Conservation (phyloP, 176 grass and related monocot genomes). For the Triticum monococcum region DNA sequence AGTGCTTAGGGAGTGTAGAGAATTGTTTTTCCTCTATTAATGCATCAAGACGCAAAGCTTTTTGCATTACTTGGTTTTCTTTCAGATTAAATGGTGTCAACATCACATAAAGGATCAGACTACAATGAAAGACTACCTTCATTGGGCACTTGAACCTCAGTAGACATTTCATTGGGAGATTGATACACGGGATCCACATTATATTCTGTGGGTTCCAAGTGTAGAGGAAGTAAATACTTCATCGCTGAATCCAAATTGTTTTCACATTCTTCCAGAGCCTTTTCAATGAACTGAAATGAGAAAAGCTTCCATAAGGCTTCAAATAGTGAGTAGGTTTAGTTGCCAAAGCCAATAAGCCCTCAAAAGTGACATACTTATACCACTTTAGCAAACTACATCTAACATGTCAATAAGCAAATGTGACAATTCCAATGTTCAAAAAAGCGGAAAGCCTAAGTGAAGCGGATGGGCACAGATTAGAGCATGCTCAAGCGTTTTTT, state of each 20-base stretch:
- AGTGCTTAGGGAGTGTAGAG: neutral
- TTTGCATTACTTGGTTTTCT: neutral
- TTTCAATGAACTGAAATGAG: slow-evolving; percentile 51
- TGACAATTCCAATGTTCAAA: neutral
- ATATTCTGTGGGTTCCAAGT: slow-evolving; percentile 12
- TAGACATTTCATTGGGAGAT: slow-evolving; percentile 35
- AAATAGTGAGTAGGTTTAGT: neutral
- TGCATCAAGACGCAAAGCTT: neutral
- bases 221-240: slow-evolving; percentile 43
- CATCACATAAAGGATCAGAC: neutral
- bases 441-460: neutral
- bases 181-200: slow-evolving; percentile 11
- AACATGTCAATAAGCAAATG: neutral
- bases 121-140: slow-evolving; percentile 19
- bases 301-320: slow-evolving; percentile 15
- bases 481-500: too few species aligned
- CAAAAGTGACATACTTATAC: neutral
- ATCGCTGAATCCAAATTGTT: slow-evolving; percentile 60
- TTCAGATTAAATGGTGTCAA: neutral
- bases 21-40: neutral
- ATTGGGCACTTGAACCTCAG: slow-evolving; percentile 11
- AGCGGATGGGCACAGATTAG: too few species aligned
- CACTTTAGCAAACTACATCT: neutral
- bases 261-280: slow-evolving; percentile 47
- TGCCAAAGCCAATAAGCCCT: neutral